Evolutionary conservation across 306 rosid genomes (phyloP).

Genomic region (Aeschynomene evenia): DNA sequence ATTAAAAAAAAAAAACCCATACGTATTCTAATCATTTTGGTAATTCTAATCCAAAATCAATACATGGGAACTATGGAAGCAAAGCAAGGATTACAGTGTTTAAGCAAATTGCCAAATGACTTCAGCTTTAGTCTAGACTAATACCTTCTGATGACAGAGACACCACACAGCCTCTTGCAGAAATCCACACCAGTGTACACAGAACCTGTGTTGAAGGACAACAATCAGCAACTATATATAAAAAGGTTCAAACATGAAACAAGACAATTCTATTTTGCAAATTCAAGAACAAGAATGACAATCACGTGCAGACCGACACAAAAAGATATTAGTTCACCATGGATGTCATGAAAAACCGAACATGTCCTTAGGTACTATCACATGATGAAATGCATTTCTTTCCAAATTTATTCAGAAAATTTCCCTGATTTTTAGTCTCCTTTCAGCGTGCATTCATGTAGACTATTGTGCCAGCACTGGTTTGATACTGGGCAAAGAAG

Average conservation of each 20-base stretch:
- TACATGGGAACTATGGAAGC: no score
- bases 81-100: conserved; percentile 19
- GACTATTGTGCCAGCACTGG: not conserved
- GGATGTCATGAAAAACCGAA: not conserved
- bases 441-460: not conserved
- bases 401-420: not conserved
- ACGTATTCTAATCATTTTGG: conserved; percentile 3
- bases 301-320: not conserved
- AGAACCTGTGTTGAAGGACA: conserved; percentile 60
- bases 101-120: not conserved
- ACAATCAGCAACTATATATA: conserved; percentile 10
- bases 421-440: not conserved
- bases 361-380: not conserved
- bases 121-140: conserved; percentile 17
- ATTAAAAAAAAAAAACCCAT: not conserved
- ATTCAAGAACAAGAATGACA: conserved; percentile 6
- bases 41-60: not conserved
- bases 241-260: not conserved
- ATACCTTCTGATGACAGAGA: conserved; percentile 94
- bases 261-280: not conserved
- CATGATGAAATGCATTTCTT: not conserved
- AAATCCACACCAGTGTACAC: conserved; percentile 97
- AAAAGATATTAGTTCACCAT: not conserved
- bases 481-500: not conserved
- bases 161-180: conserved; percentile 97